phyloP scores from a whole-genome alignment of 2,329 filamentous ascomycete genomes.

The Aureobasidium mangrovei region DNA sequence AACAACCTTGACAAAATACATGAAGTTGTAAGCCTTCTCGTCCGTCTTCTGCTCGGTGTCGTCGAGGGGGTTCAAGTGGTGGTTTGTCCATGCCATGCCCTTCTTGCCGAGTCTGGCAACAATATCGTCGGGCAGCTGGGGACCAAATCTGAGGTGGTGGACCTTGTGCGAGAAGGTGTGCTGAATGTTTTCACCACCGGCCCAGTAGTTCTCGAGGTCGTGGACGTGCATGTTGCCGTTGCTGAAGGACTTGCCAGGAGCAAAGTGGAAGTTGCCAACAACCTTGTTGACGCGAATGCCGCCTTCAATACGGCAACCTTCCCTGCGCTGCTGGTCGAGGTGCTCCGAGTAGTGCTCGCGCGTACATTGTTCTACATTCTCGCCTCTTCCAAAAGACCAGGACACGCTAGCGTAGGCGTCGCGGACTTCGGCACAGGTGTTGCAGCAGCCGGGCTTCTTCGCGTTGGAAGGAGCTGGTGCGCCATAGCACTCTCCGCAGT shows the following conservation, averaged over 20 bases:
- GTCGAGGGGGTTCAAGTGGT: conserved; percentile 89
- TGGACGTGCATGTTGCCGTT: conserved; percentile 96
- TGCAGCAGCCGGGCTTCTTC: conserved; percentile 82
- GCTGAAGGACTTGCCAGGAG: conserved; percentile 90
- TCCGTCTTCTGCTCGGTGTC: conserved; percentile 64
- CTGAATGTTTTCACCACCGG: conserved; percentile 54
- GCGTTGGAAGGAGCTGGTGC: conserved; percentile 63
- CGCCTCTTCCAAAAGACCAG: conserved; percentile 90
- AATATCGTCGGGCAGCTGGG: conserved; percentile 70
- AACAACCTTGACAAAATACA: conserved; percentile 99
- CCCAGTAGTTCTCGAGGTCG: conserved; percentile 92
- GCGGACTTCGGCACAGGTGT: conserved; percentile 92
- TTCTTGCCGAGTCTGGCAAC: conserved; percentile 53
- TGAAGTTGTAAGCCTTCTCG: conserved; percentile 86
- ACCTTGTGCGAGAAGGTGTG: conserved; percentile 88
- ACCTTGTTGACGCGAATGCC: conserved; percentile 95
- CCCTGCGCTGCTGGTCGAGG: conserved; percentile 75
- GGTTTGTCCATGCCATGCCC: conserved; percentile 65
- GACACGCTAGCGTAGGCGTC: conserved; percentile 83
- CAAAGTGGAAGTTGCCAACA: conserved; percentile 96
- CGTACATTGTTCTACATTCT: conserved; percentile 89
- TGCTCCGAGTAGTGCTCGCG: conserved; percentile 89
- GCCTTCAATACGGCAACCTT: conserved; percentile 92
- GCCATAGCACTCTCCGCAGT: conserved; percentile 92
- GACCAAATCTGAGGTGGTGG: conserved; percentile 85